A percentile compares a stretch with the other conserved stretches of the same genome.
Evolutionary conservation across 371 early-diverging fungal genomes (phyloP).

Genomic region (Funneliformis caledonium): DNA sequence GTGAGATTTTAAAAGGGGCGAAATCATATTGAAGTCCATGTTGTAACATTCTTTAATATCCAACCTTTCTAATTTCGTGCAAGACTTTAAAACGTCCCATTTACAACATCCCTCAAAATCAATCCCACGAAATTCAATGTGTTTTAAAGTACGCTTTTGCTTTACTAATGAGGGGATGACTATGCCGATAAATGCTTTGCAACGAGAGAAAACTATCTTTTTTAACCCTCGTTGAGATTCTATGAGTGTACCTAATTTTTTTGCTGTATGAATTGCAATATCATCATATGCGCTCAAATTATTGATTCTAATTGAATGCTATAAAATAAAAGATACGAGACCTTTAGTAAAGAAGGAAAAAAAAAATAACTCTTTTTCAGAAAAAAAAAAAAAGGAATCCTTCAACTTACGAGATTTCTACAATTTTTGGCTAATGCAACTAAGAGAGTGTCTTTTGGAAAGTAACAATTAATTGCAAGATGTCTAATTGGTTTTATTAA

Average conservation of each 20-base stretch:
- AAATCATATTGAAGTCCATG: not conserved
- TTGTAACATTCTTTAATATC: conserved; percentile 1
- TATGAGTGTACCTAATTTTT: not conserved
- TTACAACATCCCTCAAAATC: conserved; percentile 3
- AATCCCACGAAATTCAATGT: not conserved
- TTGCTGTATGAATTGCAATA: not conserved
- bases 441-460: not conserved
- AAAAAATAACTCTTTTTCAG: not conserved
- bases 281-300: conserved; percentile 5
- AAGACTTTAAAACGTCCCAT: conserved; percentile 1
- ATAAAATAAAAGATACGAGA: not conserved
- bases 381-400: not conserved
- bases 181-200: not conserved
- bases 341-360: not conserved
- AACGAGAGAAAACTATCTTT: not conserved
- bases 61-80: conserved; percentile 21
- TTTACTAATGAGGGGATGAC: conserved; percentile 15
- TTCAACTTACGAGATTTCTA: not conserved
- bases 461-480: conserved; percentile 15
- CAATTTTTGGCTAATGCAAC: not conserved
- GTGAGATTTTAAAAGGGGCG: not conserved
- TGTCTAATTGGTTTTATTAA: not conserved
- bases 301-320: not conserved
- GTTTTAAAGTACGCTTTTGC: not conserved
- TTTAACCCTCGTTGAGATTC: conserved; percentile 13